phyloP scores from a whole-genome alignment of 2,329 filamentous ascomycete genomes.

The Claviceps monticola region DNA sequence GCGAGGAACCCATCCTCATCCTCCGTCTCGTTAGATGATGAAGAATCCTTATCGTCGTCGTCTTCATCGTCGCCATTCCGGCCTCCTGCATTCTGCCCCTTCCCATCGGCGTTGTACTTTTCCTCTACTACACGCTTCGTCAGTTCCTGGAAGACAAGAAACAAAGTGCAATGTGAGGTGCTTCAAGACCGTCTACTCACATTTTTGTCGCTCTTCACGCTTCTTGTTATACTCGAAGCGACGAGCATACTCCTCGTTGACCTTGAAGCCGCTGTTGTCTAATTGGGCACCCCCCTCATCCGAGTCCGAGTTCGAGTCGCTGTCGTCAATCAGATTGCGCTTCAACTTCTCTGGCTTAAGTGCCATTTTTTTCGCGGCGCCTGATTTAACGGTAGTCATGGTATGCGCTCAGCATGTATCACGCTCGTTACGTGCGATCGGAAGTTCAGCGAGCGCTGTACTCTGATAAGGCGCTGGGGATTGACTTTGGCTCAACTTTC shows the following conservation, averaged over 20 bases:
- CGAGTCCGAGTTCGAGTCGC: conserved; percentile 36
- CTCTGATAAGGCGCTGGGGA: neutral
- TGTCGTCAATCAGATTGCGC: conserved; percentile 42
- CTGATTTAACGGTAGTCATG: conserved; percentile 7
- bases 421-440: neutral
- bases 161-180: neutral
- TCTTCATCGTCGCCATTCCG: conserved; percentile 20
- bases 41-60: conserved; percentile 41
- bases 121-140: conserved; percentile 55
- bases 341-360: conserved; percentile 23
- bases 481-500: neutral
- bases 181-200: conserved; percentile 27
- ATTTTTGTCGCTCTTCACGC: conserved; percentile 65
- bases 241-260: conserved; percentile 82
- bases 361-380: conserved; percentile 6
- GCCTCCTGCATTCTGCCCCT: conserved; percentile 12
- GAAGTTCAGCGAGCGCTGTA: neutral
- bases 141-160: neutral
- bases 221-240: conserved; percentile 97
- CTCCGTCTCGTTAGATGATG: conserved; percentile 66
- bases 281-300: conserved; percentile 29
- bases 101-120: conserved; percentile 49
- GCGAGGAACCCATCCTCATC: conserved; percentile 83
- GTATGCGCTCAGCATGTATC: neutral
- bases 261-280: conserved; percentile 46